These are phyloP conservation scores for Pharnaceum exiguum DNA, from an alignment of 148 eudicot genomes.

Conservation along the genomic window DNA sequence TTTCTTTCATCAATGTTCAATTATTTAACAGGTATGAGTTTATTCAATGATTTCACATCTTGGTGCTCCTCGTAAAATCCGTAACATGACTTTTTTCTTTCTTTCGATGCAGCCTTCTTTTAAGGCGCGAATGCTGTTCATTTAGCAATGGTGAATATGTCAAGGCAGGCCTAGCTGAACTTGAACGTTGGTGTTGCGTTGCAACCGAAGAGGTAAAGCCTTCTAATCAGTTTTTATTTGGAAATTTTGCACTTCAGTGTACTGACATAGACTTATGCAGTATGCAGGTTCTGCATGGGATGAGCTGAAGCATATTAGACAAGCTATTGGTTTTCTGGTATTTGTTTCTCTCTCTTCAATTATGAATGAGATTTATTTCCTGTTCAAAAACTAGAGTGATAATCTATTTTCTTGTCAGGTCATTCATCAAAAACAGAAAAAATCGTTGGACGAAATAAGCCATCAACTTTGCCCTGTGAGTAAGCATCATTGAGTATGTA, in stretches of 20 bases:
- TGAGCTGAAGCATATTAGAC: conserved; percentile 94
- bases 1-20: conserved; percentile 96
- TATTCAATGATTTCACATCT: neutral
- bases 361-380: neutral
- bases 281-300: conserved; percentile 98
- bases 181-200: conserved; percentile 74
- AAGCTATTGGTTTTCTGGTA: conserved; percentile 95
- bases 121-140: conserved; percentile 98
- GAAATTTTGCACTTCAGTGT: neutral
- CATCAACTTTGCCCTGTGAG: conserved; percentile 84
- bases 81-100: neutral
- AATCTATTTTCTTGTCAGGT: conserved; percentile 39
- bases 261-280: conserved; percentile 36
- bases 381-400: neutral
- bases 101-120: conserved; percentile 64
- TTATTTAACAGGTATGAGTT: conserved; percentile 82
- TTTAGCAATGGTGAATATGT: conserved; percentile 98
- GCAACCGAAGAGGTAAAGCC: conserved; percentile 80
- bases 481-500: conserved; percentile 8
- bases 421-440: conserved; percentile 91
- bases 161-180: conserved; percentile 91
- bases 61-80: neutral
- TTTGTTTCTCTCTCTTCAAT: conserved; percentile 3
- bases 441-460: conserved; percentile 78
- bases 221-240: neutral